Evolutionary conservation across 805 yeast species (phyloP).

Genomic region (Yarrowia phangngaensis): DNA sequence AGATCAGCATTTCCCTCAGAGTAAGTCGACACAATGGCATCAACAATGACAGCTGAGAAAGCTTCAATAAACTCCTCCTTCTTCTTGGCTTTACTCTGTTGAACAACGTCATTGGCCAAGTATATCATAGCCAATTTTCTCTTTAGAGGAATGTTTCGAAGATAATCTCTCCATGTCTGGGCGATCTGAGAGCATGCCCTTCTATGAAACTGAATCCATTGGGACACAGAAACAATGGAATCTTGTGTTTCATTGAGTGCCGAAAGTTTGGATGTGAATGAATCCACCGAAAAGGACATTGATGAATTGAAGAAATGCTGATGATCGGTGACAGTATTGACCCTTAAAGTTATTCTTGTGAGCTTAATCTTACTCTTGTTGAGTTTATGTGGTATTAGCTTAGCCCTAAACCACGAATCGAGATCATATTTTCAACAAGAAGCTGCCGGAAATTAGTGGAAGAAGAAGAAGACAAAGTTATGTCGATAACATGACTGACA

Average conservation of each 20-base stretch:
- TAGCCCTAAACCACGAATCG: too few relatives aligned
- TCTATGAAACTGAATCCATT: conserved; percentile 66
- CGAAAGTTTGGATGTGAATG: conserved; percentile 47
- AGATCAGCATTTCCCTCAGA: conserved; percentile 43
- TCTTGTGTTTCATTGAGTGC: conserved; percentile 55
- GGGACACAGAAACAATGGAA: conserved; percentile 68
- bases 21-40: conserved; percentile 41
- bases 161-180: conserved; percentile 48
- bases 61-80: conserved; percentile 56
- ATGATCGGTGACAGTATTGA: background rate
- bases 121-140: conserved; percentile 59
- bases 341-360: too few relatives aligned
- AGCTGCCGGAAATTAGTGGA: too few relatives aligned
- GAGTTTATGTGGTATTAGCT: too few relatives aligned
- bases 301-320: background rate
- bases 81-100: conserved; percentile 63
- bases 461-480: too few relatives aligned
- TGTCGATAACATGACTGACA: too few relatives aligned
- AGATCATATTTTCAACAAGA: too few relatives aligned
- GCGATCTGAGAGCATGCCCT: conserved; percentile 54
- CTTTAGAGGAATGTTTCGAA: conserved; percentile 38
- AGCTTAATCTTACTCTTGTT: too few relatives aligned
- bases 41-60: conserved; percentile 47
- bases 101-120: conserved; percentile 76
- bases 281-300: conserved; percentile 52